Base-by-base conservation (phyloP, 1,284 basidiomycete genomes). In the Pseudozyma tsukubaensis region DNA sequence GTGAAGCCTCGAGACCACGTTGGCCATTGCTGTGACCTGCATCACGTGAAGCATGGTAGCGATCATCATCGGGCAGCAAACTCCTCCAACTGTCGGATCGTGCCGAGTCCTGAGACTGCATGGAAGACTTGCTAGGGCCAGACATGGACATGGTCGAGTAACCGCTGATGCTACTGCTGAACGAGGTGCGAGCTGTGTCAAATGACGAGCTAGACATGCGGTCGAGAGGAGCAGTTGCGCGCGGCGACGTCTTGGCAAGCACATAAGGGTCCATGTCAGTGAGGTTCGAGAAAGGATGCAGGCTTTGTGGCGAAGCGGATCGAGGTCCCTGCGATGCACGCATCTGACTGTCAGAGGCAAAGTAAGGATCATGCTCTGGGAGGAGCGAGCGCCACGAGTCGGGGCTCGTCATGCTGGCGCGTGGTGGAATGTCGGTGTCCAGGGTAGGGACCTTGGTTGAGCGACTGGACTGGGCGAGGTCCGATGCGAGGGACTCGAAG, bases 321-420 rank as follows among this genome's bases (percentile, higher is more conserved):
- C 53, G 65, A 21, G 44, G 43, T 7, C 16, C 29, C 16, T 45
- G 53, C 24, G 52, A 55, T 43, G 60, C 47, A 14, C 60, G 55
- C 49, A 61, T 29, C 44, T 64, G 40, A 18, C 59, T 50, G 14
- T 72, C 73, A 1, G 69, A 50, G 6, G 67, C 71, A 61, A 77
- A 80, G 64, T 66, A 80, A 1, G 76, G 78, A 47, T 80, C 78
- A 54, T 80, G 63, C 51, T 72, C 66, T 0, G 77, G 77, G 2
- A 80, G 68, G 4, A 80, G 57, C 21, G 70, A 66, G 18, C 78
- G 64, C 78, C 78, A 80, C 21, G 74, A 69, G 52, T 80, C 78
- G 2, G 77, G 78, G 37, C 74, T 77, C 9, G 71, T 69, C 56
- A 74, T 57, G 51, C 29, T 50, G 14, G 50, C 48, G 11, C 70